phyloP scores from a whole-genome alignment of 1,284 basidiomycete genomes.

The Ustilago cynodontis region DNA sequence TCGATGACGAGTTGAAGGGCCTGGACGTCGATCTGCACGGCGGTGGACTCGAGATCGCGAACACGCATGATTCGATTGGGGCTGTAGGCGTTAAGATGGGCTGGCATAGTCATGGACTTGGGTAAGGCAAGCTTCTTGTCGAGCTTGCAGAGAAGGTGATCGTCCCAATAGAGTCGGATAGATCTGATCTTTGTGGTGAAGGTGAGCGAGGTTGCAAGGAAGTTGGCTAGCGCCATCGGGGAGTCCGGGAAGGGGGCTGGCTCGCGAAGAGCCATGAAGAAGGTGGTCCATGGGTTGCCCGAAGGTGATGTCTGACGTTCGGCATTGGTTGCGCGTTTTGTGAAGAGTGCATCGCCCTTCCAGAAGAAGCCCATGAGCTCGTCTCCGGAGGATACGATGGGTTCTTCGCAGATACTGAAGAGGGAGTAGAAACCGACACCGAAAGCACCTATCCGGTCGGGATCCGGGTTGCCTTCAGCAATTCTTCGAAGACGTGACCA shows the following conservation, averaged over 20 bases:
- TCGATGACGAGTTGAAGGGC: slow-evolving; percentile 83
- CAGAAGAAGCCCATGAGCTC: slow-evolving; percentile 94
- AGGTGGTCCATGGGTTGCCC: slow-evolving; percentile 81
- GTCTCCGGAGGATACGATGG: slow-evolving; percentile 88
- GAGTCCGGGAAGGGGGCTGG: slow-evolving; percentile 83
- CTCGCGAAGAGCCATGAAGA: slow-evolving; percentile 90
- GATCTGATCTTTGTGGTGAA: slow-evolving; percentile 88
- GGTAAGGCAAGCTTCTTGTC: slow-evolving; percentile 78
- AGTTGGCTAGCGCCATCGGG: slow-evolving; percentile 85
- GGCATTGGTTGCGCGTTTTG: slow-evolving; percentile 56
- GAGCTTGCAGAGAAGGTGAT: slow-evolving; percentile 80
- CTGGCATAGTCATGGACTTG: slow-evolving; percentile 75
- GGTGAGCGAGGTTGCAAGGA: slow-evolving; percentile 90
- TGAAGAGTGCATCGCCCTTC: slow-evolving; percentile 74
- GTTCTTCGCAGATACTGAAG: slow-evolving; percentile 78
- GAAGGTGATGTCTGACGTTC: slow-evolving; percentile 41
- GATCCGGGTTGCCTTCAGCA: slow-evolving; percentile 74
- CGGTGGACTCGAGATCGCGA: slow-evolving; percentile 77
- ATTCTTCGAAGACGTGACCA: slow-evolving; percentile 68
- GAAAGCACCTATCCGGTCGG: slow-evolving; percentile 72
- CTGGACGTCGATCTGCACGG: slow-evolving; percentile 83
- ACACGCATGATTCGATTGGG: slow-evolving; percentile 78
- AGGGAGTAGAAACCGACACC: slow-evolving; percentile 74
- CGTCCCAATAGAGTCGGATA: slow-evolving; percentile 76
- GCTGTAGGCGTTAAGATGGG: slow-evolving; percentile 71